Conservation (phyloP, 371 early-diverging fungal genomes). For the Cokeromyces recurvatus region DNA sequence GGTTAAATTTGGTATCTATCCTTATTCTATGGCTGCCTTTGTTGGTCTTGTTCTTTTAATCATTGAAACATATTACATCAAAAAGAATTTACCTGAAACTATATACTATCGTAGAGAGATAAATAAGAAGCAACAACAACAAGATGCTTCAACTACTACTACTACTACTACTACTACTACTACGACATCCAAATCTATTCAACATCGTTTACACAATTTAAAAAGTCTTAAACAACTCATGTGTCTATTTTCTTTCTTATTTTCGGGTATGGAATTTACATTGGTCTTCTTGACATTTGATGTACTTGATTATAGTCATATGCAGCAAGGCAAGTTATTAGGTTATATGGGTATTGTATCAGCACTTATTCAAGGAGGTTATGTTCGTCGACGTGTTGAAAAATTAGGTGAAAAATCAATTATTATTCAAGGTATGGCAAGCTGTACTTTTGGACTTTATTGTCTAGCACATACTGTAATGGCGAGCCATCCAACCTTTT, state of each 20-base stretch:
- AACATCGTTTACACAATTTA: constrained; percentile 36
- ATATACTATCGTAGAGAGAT: constrained; percentile 15
- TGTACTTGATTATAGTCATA: constrained; percentile 77
- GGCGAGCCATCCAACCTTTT: not conserved
- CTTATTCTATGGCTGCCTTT: constrained; percentile 81
- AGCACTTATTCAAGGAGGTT: constrained; percentile 89
- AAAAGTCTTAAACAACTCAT: constrained; percentile 65
- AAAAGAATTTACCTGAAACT: constrained; percentile 78
- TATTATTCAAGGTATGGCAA: constrained; percentile 73
- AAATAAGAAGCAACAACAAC: not conserved
- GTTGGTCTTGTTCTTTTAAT: constrained; percentile 77
- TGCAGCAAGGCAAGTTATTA: constrained; percentile 87
- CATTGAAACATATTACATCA: constrained; percentile 78
- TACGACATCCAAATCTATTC: constrained; percentile 6
- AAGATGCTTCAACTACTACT: not conserved
- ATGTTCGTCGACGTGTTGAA: constrained; percentile 77
- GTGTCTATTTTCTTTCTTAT: constrained; percentile 84
- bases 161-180: not conserved
- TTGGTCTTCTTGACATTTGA: constrained; percentile 94
- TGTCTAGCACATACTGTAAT: constrained; percentile 55
- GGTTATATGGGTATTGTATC: constrained; percentile 87
- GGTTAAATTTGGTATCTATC: constrained; percentile 59
- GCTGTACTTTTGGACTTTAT: constrained; percentile 66
- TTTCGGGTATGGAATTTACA: constrained; percentile 98
- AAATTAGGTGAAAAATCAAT: constrained; percentile 66